Conservation (phyloP, 768 basidiomycete species). For the Mycena galopus region DNA sequence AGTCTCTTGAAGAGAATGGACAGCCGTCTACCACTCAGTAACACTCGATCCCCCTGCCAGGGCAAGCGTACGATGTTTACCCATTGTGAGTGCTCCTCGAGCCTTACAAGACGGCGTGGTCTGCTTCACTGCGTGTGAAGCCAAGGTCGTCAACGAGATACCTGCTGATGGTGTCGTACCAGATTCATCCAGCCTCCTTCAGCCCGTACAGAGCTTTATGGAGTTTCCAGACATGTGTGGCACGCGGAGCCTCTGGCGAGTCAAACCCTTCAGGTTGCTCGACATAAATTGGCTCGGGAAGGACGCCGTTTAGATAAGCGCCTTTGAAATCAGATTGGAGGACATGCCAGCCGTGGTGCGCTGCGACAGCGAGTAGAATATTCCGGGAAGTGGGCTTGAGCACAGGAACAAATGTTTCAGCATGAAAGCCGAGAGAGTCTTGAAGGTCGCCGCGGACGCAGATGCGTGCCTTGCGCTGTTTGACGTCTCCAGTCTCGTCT, state of each 20-base stretch:
- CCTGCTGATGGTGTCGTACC: too few relatives aligned
- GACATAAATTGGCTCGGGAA: conserved; percentile 50
- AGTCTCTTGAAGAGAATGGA: too few relatives aligned
- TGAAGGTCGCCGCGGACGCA: conserved; percentile 57
- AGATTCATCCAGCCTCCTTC: too few relatives aligned
- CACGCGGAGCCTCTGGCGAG: conserved; percentile 2
- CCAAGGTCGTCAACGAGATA: too few relatives aligned
- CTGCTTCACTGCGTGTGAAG: too few relatives aligned
- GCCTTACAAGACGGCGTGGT: too few relatives aligned
- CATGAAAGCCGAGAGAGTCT: conserved; percentile 51
- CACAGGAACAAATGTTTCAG: too few relatives aligned
- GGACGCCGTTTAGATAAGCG: too few relatives aligned
- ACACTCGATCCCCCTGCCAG: too few relatives aligned
- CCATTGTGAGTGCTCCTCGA: too few relatives aligned
- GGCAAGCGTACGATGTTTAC: too few relatives aligned
- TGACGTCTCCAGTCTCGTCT: conserved; percentile 32
- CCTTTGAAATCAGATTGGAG: conserved; percentile 41
- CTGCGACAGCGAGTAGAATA: conserved; percentile 45
- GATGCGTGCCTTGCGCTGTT: conserved; percentile 41
- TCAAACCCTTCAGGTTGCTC: conserved; percentile 44
- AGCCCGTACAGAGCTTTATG: conserved; percentile 42
- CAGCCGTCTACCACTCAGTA: too few relatives aligned
- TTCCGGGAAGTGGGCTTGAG: conserved; percentile 37
- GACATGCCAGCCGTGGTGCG: conserved; percentile 42
- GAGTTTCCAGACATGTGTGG: conserved; percentile 33